These are phyloP conservation scores for Sporothrix mexicana DNA, from an alignment of 2,329 filamentous ascomycete species.

Conservation along the genomic window DNA sequence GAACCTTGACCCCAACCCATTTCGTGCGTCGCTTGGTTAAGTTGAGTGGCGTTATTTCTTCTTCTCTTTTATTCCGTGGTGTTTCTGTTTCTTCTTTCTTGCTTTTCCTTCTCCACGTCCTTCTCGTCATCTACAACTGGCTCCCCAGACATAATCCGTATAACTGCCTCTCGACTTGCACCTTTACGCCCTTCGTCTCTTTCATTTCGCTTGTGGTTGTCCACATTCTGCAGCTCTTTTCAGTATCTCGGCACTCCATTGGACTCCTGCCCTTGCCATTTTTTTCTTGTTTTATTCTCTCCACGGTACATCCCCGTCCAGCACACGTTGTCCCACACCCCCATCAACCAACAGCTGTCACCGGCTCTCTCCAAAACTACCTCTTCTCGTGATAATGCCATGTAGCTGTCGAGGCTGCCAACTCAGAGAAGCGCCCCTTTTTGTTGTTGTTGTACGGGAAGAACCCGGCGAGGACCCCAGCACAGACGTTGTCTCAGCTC, in stretches of 20 bases:
- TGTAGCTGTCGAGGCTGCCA: conserved; percentile 14
- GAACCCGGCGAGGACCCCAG: not conserved
- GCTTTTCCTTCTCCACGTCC: not conserved
- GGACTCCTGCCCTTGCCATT: not conserved
- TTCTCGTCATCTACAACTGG: not conserved
- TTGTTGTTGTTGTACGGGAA: conserved; percentile 9
- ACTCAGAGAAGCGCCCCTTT: conserved; percentile 9
- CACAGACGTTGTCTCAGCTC: conserved; percentile 21
- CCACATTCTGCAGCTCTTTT: not conserved
- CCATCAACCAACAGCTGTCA: not conserved
- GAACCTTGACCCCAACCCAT: not conserved
- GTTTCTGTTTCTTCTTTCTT: not conserved
- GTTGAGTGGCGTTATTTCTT: not conserved
- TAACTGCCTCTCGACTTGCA: not conserved
- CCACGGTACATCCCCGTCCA: not conserved
- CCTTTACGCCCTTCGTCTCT: not conserved
- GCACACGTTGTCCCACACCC: not conserved
- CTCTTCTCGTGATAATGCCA: not conserved
- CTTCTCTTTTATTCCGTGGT: not conserved
- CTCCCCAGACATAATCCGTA: not conserved
- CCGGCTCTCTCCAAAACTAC: not conserved
- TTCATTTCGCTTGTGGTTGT: conserved; percentile 23
- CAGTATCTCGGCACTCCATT: not conserved
- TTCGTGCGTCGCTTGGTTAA: not conserved
- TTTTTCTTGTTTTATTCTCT: not conserved